Evolutionary conservation across 73 alveolate genomes (phyloP), one percentile per base, ranked within the genome.

Genomic region (Uronychia setigera): DNA sequence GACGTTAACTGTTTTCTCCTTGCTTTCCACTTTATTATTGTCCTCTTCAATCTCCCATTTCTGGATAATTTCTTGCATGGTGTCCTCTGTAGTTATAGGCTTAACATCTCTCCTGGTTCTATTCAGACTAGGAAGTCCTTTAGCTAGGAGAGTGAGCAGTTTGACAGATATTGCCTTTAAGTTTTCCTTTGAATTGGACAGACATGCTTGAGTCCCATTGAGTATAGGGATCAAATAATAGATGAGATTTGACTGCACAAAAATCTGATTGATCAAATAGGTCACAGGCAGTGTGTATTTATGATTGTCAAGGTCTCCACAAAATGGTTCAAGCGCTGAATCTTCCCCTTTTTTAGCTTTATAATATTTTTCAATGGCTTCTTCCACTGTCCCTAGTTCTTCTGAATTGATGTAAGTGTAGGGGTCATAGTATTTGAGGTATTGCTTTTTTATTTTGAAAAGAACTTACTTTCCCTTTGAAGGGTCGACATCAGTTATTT

Each of bases 391-490:
- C 25, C 80, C 74, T 26, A 33, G 82, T 29, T 75, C 74, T 9
- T 88, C 84, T n/a, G 79, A 74, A 31, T 74, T 58, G 33, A 67
- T 14, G 27, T 81, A 75, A 30, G 35, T 77, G 35, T 74, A 88
- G 0, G 81, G 88, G 27, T 88, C 83, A 28, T 81, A 81, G 32
- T 33, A 82, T 0, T 60, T 31, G 5, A 78, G 35, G 83, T 74
- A 76, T 33, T 81, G 78, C 46, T 85, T 82, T n/a, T 78, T 85
- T 58, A 85, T 5, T 34, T 77, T 76, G 76, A 77, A 76, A 0
- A 67, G 77, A n/a, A 75, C 79, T 26, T 33, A n/a, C 46, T 60
- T 74, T 9, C 78, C 84, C 25, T 33, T 83, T 1, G 83, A 14
- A 75, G n/a, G 67, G 19, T 46, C 67, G n/a, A 46, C 67, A 5